Percentiles rank a stretch among this genome's conserved stretches.
These are phyloP conservation scores for Penicillium simplicissimum DNA, from an alignment of 495 filamentous ascomycete species.

Conservation along the genomic window DNA sequence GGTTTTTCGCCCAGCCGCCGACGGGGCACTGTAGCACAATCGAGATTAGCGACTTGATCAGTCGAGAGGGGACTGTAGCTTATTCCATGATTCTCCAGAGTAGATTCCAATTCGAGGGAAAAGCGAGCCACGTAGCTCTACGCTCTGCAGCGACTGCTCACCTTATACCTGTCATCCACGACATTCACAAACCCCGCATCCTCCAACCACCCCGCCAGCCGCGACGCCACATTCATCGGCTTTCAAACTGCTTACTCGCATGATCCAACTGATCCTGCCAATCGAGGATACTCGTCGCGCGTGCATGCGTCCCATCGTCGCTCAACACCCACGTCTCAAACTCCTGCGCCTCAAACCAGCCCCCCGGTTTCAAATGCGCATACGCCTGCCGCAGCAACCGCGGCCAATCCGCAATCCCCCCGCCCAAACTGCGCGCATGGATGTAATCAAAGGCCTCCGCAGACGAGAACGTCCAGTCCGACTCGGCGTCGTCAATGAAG, in stretches of 20 bases:
- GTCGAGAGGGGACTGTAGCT: not conserved
- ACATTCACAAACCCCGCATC: constrained; percentile 39
- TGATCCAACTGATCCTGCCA: constrained; percentile 32
- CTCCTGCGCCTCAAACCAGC: constrained; percentile 58
- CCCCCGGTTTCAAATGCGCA: constrained; percentile 50
- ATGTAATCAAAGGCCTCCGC: constrained; percentile 47
- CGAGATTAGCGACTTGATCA: not conserved
- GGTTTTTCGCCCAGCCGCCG: constrained; percentile 53
- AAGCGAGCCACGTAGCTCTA: no score
- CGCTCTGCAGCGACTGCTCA: no score
- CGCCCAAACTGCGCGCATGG: constrained; percentile 47
- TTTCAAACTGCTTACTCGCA: constrained; percentile 41
- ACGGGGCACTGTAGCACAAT: constrained; percentile 35
- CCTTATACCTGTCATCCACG: constrained; percentile 44
- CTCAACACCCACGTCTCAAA: constrained; percentile 40
- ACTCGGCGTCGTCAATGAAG: constrained; percentile 52
- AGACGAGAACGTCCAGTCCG: constrained; percentile 49
- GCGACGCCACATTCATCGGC: constrained; percentile 35
- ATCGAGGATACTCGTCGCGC: constrained; percentile 26
- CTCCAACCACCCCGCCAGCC: constrained; percentile 29
- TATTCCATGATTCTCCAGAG: not conserved
- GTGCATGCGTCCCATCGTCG: constrained; percentile 41
- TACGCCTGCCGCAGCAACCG: constrained; percentile 37
- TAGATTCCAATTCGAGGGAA: no score
- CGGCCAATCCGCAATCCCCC: constrained; percentile 49